Conservation (phyloP, 2,329 filamentous ascomycete genomes). For the Bipolaris cookei region DNA sequence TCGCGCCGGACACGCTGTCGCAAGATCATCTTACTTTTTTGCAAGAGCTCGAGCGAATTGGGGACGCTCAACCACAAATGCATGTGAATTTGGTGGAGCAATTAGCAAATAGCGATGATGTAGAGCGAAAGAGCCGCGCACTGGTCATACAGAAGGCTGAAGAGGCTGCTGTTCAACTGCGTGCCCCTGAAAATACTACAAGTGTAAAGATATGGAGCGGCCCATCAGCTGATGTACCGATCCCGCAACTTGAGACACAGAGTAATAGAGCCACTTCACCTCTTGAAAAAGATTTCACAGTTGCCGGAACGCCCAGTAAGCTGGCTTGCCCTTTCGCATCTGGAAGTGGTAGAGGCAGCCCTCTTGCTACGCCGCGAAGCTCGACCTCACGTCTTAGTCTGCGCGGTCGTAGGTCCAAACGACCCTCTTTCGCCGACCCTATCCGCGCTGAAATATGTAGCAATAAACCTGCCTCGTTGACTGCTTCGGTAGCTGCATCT, state of each 20-base stretch:
- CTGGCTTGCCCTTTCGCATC: constrained; percentile 81
- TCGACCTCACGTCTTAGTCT: constrained; percentile 48
- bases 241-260: constrained; percentile 31
- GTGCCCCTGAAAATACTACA: constrained; percentile 27
- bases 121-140: constrained; percentile 42
- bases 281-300: constrained; percentile 89
- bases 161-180: constrained; percentile 39
- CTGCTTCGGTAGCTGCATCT: constrained; percentile 51
- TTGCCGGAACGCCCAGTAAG: constrained; percentile 78
- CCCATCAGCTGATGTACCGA: constrained; percentile 41
- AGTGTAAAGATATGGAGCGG: constrained; percentile 53
- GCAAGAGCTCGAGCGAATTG: constrained; percentile 47
- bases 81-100: constrained; percentile 44
- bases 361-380: constrained; percentile 52
- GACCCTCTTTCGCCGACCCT: constrained; percentile 52
- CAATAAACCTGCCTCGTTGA: constrained; percentile 54
- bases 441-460: constrained; percentile 52
- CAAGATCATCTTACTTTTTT: constrained; percentile 51
- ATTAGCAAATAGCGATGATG: constrained; percentile 44
- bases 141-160: constrained; percentile 46
- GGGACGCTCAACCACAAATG: constrained; percentile 34
- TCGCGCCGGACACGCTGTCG: constrained; percentile 47
- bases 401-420: constrained; percentile 48
- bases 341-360: constrained; percentile 53
- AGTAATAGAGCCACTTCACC: constrained; percentile 50